Evolutionary conservation across 1,284 basidiomycete genomes (phyloP), one percentile per base, ranked within the genome.

Genomic region (Coniferiporia sulphurascens): DNA sequence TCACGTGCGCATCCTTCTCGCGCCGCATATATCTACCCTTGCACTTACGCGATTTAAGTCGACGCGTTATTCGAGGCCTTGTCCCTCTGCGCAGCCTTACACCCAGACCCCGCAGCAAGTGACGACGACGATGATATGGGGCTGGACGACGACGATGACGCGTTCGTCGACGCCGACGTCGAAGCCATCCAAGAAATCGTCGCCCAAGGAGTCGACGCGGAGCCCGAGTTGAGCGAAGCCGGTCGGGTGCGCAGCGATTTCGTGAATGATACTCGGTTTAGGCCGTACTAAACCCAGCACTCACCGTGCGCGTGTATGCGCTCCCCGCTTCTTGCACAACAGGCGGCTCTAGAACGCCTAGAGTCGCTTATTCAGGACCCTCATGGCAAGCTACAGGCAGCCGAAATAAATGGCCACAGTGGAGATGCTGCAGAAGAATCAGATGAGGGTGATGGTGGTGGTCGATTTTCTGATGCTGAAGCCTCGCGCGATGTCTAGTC

Each of bases 181-280:
- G 72, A 72, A 15, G 69, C 68, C 9, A 84, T 88, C 66, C 84
- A 88, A 63, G 76, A 78, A 1, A 85, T 89, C 69, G 76, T 72
- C 22, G 87, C 43, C 8, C 32, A 56, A 22, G 45, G 49, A 13
- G 48, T 44, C 6, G 56, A 55, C 27, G 82, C 80, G 57, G 79
- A 76, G 15, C 78, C 89, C 66, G 88, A 91, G 70, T 79, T 91
- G 63, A 89, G 84, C 69, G 87, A 89, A 74, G 86, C 87, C 65
- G 94, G 94, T 77, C 88, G 91, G 89, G 93, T 96, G 87, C 93
- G 93, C 86, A 89, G 85, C 73, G 85, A 92, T 88, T 91, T 91
- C 73, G 73, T 84, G 74, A 87, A 86, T 76, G 76, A 86, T 77
- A 83, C 78, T 69, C 87, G 94, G 73, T 95, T 80, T 74, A 77